A percentile compares a stretch with the other conserved stretches of the same genome.
phyloP scores from a whole-genome alignment of 1,284 basidiomycete species.

The Boletellus dicymbophilus region DNA sequence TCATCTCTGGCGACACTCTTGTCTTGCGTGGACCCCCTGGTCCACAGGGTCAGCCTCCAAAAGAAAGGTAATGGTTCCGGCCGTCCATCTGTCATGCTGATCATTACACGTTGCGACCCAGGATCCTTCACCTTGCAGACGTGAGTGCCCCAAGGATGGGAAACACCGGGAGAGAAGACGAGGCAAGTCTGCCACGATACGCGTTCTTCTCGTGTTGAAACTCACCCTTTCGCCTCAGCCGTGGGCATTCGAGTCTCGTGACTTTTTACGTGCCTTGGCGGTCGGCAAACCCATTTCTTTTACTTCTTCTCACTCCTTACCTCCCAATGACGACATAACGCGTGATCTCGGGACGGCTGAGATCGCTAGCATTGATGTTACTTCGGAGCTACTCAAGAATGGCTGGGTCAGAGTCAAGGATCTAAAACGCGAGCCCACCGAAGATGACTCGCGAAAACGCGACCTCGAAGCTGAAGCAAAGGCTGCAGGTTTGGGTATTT shows the following conservation, averaged over 20 bases:
- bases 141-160: slow-evolving; percentile 82
- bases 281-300: slow-evolving; percentile 92
- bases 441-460: slow-evolving; percentile 75
- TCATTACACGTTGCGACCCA: slow-evolving; percentile 36
- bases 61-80: slow-evolving; percentile 70
- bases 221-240: slow-evolving; percentile 47
- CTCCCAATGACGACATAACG: slow-evolving; percentile 65
- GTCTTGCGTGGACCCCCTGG: slow-evolving; percentile 77
- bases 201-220: background rate
- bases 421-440: slow-evolving; percentile 71
- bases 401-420: slow-evolving; percentile 97
- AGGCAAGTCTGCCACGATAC: slow-evolving; percentile 49
- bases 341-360: slow-evolving; percentile 80
- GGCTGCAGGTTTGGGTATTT: slow-evolving; percentile 77
- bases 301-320: slow-evolving; percentile 72
- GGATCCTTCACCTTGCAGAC: slow-evolving; percentile 86
- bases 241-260: slow-evolving; percentile 92
- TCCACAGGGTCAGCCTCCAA: slow-evolving; percentile 81
- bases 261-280: slow-evolving; percentile 82
- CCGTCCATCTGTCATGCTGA: background rate
- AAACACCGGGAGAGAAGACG: slow-evolving; percentile 80
- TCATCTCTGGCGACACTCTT: slow-evolving; percentile 88
- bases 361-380: slow-evolving; percentile 71
- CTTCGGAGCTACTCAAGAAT: slow-evolving; percentile 75
- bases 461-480: slow-evolving; percentile 83